Evolutionary conservation across 345 rosid species (phyloP).

Genomic region (Dimocarpus longan): DNA sequence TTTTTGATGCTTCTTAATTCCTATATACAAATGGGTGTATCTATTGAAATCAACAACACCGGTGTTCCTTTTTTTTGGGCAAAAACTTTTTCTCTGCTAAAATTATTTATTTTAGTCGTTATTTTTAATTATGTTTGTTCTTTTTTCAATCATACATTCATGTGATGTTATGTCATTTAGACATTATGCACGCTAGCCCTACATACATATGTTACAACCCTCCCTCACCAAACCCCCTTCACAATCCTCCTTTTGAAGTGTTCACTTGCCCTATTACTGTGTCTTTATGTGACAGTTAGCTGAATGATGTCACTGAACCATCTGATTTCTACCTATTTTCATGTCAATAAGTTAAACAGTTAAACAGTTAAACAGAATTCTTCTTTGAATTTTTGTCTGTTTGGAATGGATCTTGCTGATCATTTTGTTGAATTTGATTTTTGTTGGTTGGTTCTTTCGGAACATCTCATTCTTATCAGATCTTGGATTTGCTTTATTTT

Average conservation of each 20-base stretch:
- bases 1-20: slow-evolving; percentile 1
- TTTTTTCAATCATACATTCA: background rate
- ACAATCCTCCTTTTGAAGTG: background rate
- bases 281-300: background rate
- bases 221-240: background rate
- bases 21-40: background rate
- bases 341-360: background rate
- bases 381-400: background rate
- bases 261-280: background rate
- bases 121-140: background rate
- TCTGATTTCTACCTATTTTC: slow-evolving; percentile 1
- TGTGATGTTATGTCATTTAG: background rate
- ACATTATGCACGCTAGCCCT: background rate
- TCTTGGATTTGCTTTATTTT: background rate
- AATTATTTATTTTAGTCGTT: background rate
- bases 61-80: background rate
- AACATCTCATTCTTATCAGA: slow-evolving; percentile 2
- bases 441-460: background rate
- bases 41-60: slow-evolving; percentile 2
- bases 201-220: background rate
- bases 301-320: background rate
- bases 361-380: background rate
- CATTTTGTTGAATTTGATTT: background rate
- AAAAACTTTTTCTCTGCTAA: background rate
- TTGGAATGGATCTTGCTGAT: background rate